Evolutionary conservation across 208 protist species (phyloP).

Genomic region (Wallacemonas collosoma): DNA sequence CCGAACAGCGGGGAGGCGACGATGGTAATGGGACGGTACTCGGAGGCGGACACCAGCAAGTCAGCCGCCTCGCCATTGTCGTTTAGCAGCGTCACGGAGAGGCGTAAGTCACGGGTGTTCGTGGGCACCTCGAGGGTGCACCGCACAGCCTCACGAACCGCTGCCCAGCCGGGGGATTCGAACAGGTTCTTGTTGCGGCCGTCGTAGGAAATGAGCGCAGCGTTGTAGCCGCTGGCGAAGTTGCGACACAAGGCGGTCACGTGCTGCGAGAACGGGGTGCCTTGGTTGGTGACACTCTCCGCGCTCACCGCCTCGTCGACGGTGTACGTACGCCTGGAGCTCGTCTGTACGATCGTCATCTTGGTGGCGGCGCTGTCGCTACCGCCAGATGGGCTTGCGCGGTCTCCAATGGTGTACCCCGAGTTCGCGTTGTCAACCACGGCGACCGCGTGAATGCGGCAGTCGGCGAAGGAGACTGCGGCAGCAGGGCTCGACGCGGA

Average conservation of each 20-base stretch:
- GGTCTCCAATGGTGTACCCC: constrained; percentile 19
- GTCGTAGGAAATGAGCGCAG: constrained; percentile 32
- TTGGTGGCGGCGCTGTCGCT: constrained; percentile 1
- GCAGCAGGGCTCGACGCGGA: background rate
- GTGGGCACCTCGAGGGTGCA: constrained; percentile 11
- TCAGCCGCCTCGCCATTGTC: constrained; percentile 27
- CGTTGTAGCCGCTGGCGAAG: constrained; percentile 33
- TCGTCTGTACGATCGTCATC: constrained; percentile 1
- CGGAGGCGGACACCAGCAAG: constrained; percentile 23
- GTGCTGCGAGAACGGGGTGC: constrained; percentile 4
- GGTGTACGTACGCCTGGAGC: background rate
- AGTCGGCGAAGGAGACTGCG: constrained; percentile 26
- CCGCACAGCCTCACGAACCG: constrained; percentile 31
- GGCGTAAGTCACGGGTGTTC: constrained; percentile 20
- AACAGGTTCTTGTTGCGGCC: constrained; percentile 27
- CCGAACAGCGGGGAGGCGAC: constrained; percentile 40
- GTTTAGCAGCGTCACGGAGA: constrained; percentile 29
- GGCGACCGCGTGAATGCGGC: constrained; percentile 32
- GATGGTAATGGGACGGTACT: constrained; percentile 26
- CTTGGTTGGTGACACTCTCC: background rate
- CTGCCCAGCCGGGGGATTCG: constrained; percentile 30
- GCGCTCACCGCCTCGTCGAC: constrained; percentile 21
- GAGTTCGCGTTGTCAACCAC: constrained; percentile 13
- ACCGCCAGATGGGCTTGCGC: background rate
- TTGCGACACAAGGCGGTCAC: background rate